phyloP scores from a whole-genome alignment of 352 stramenopile species.

The Globisporangium recalcitrans region DNA sequence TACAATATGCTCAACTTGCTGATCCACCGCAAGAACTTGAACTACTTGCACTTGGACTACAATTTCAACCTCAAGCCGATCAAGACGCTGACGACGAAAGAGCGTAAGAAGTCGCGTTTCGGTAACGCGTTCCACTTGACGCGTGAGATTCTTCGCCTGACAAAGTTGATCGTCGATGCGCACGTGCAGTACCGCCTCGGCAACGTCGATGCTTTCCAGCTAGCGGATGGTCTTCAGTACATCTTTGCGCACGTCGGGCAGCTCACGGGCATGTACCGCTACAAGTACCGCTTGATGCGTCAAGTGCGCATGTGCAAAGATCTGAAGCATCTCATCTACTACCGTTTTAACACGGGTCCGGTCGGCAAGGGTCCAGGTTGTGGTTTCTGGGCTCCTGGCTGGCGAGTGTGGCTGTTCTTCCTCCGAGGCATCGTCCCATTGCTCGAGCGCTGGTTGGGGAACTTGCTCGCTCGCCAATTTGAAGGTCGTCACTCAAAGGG shows the following conservation, averaged over 20 bases:
- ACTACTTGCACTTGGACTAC: slow-evolving; percentile 99
- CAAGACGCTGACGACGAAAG: slow-evolving; percentile 99
- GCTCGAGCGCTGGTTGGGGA: slow-evolving; percentile 98
- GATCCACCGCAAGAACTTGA: slow-evolving; percentile 99
- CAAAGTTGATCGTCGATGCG: slow-evolving; percentile 99
- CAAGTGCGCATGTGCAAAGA: slow-evolving; percentile 99
- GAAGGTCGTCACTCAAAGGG: slow-evolving; percentile 98
- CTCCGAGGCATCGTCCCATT: slow-evolving; percentile 97
- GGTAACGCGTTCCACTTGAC: slow-evolving; percentile 95
- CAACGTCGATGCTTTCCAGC: slow-evolving; percentile 99
- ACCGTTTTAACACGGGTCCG: slow-evolving; percentile 99
- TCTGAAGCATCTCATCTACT: slow-evolving; percentile 99
- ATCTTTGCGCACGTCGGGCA: slow-evolving; percentile 99
- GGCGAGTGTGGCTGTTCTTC: slow-evolving; percentile 99
- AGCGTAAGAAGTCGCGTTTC: slow-evolving; percentile 98
- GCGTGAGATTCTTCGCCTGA: slow-evolving; percentile 98
- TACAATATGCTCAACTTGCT: slow-evolving; percentile 99
- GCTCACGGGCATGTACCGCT: slow-evolving; percentile 99
- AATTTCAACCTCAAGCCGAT: slow-evolving; percentile 99
- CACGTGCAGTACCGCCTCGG: slow-evolving; percentile 99
- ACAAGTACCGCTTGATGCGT: slow-evolving; percentile 98
- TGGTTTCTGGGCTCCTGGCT: slow-evolving; percentile 98
- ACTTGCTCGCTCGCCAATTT: slow-evolving; percentile 98
- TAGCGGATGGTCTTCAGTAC: slow-evolving; percentile 99
- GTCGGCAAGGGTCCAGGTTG: slow-evolving; percentile 99